A percentile compares a stretch with the other conserved stretches of the same genome.
phyloP scores from a whole-genome alignment of 139 green algal species.

The Microglena sp. region DNA sequence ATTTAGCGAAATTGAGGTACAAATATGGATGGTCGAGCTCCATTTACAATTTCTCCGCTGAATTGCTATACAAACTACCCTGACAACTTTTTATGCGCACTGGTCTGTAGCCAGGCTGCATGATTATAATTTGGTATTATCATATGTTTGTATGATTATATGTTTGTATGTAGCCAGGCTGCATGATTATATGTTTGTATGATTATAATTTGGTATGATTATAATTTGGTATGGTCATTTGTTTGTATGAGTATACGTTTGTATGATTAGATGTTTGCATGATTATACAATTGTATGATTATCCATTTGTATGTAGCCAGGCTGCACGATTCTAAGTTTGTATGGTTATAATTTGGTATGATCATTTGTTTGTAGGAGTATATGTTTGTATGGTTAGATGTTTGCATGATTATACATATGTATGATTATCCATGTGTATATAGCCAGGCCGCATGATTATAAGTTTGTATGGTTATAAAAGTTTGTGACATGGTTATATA shows the following conservation, averaged over 20 bases:
- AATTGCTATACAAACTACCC: conserved; percentile 4
- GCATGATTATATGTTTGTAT: not conserved
- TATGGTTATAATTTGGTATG: not conserved
- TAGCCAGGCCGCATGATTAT: too few species aligned
- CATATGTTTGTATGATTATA: not conserved
- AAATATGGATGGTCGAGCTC: too few species aligned
- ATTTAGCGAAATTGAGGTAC: too few species aligned
- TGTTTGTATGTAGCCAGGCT: not conserved
- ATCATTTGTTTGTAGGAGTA: not conserved
- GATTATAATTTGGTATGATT: not conserved
- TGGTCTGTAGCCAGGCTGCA: too few species aligned
- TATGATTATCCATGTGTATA: not conserved
- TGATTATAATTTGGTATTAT: not conserved
- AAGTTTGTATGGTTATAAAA: too few species aligned
- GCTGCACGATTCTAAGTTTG: not conserved
- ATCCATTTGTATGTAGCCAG: not conserved
- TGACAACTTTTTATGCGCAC: not conserved
- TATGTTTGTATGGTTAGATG: not conserved
- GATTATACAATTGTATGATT: not conserved
- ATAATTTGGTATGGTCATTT: conserved; percentile 43
- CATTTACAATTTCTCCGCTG: too few species aligned
- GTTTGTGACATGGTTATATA: too few species aligned
- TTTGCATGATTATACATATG: not conserved
- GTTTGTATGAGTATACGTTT: not conserved
- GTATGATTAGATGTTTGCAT: not conserved